phyloP scores from a whole-genome alignment of 805 yeast species.

The Wickerhamiella dianesei region DNA sequence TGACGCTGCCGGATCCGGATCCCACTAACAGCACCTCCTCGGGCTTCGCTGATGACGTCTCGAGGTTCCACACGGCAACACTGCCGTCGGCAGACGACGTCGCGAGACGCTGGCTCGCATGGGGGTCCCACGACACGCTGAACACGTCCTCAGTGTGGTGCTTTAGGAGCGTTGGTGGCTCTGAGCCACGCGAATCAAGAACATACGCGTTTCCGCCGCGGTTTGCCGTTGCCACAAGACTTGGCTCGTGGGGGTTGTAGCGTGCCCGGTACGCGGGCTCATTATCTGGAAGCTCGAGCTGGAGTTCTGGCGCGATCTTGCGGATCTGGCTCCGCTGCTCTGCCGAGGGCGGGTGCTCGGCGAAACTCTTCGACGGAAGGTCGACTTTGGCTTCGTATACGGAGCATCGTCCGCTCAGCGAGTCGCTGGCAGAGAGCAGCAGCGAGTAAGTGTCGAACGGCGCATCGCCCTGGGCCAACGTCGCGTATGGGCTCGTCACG shows the following conservation, averaged over 20 bases:
- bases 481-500: constrained; percentile 21
- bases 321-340: not conserved
- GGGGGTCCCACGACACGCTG: constrained; percentile 54
- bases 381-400: constrained; percentile 29
- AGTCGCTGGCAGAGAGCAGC: constrained; percentile 41
- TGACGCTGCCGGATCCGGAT: constrained; percentile 46
- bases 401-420: constrained; percentile 30
- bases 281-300: constrained; percentile 6
- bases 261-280: constrained; percentile 27
- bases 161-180: constrained; percentile 27
- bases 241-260: constrained; percentile 35
- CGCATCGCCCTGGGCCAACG: constrained; percentile 5
- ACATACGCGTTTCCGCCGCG: constrained; percentile 26
- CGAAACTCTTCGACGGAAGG: constrained; percentile 18
- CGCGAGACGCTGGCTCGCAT: constrained; percentile 31
- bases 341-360: not conserved
- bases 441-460: constrained; percentile 31
- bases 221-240: constrained; percentile 42
- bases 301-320: constrained; percentile 1
- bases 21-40: constrained; percentile 26
- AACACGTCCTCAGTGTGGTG: constrained; percentile 56
- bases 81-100: constrained; percentile 56
- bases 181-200: constrained; percentile 16
- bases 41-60: constrained; percentile 28
- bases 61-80: constrained; percentile 58